phyloP scores from a whole-genome alignment of 495 filamentous ascomycete genomes.

The Melanomma pulvis-pyrius region DNA sequence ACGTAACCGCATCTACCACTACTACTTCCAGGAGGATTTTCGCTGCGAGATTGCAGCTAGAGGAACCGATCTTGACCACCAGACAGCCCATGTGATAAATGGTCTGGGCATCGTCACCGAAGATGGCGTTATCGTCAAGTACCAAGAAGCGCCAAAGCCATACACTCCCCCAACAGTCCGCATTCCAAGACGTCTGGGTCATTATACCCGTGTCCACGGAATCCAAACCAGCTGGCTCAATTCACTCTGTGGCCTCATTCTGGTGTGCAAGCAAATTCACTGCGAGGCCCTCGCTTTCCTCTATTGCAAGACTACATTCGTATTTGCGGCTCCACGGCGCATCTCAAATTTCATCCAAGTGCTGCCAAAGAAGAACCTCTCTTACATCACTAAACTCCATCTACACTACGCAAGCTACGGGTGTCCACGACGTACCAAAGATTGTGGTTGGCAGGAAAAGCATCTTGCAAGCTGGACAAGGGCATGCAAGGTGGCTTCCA shows the following conservation, averaged over 20 bases:
- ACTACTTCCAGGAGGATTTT: conserved; percentile 25
- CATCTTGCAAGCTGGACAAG: conserved; percentile 10
- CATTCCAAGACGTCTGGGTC: conserved; percentile 15
- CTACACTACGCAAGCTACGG: conserved; percentile 30
- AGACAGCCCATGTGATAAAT: conserved; percentile 4
- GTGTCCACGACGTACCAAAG: background rate
- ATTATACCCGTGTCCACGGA: conserved; percentile 22
- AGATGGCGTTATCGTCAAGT: background rate
- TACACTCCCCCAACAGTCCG: conserved; percentile 9
- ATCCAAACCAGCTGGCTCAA: conserved; percentile 16
- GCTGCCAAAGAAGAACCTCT: conserved; percentile 10
- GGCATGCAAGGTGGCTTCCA: conserved; percentile 7
- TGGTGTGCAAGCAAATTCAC: conserved; percentile 29
- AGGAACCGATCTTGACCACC: background rate
- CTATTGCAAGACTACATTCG: conserved; percentile 33
- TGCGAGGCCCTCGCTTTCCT: conserved; percentile 19
- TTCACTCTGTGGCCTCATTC: conserved; percentile 33
- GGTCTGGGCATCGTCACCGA: background rate
- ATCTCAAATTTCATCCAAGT: conserved; percentile 22
- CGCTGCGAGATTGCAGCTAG: conserved; percentile 20
- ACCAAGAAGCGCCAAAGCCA: background rate
- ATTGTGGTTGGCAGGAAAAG: conserved; percentile 15
- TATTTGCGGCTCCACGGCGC: conserved; percentile 23
- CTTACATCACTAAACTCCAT: conserved; percentile 16
- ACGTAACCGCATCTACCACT: conserved; percentile 28